Evolutionary conservation across 495 filamentous ascomycete genomes (phyloP).

Genomic region (Annulohypoxylon maeteangense): DNA sequence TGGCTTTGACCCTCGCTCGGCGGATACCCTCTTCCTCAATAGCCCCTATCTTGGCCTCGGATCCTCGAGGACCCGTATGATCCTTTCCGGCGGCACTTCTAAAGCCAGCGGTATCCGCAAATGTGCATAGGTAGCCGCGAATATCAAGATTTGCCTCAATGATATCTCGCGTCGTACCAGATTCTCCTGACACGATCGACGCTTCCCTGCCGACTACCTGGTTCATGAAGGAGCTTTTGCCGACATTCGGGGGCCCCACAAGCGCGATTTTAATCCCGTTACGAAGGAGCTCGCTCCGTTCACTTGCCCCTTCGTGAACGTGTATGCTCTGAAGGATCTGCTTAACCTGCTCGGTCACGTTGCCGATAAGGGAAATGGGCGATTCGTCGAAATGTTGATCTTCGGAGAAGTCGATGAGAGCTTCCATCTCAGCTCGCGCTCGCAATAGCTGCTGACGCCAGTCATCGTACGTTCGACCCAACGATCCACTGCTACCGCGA

Average conservation of each 20-base stretch:
- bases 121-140: constrained; percentile 84
- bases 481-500: constrained; percentile 72
- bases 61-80: constrained; percentile 22
- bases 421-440: constrained; percentile 91
- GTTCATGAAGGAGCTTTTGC: constrained; percentile 95
- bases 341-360: constrained; percentile 71
- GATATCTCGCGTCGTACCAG: constrained; percentile 92
- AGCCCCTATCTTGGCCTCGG: constrained; percentile 65
- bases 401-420: constrained; percentile 95
- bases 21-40: constrained; percentile 93
- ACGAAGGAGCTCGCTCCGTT: constrained; percentile 84
- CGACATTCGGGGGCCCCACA: constrained; percentile 91
- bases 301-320: constrained; percentile 77
- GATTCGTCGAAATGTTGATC: constrained; percentile 97
- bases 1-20: constrained; percentile 80
- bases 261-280: constrained; percentile 88
- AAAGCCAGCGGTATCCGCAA: constrained; percentile 94
- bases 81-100: constrained; percentile 48
- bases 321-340: constrained; percentile 69
- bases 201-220: constrained; percentile 91
- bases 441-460: constrained; percentile 83
- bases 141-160: constrained; percentile 93
- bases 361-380: constrained; percentile 72
- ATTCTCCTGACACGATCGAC: constrained; percentile 90
- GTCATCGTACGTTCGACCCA: constrained; percentile 82